phyloP scores from a whole-genome alignment of 805 yeast genomes.

The Candida qinlingensis region DNA sequence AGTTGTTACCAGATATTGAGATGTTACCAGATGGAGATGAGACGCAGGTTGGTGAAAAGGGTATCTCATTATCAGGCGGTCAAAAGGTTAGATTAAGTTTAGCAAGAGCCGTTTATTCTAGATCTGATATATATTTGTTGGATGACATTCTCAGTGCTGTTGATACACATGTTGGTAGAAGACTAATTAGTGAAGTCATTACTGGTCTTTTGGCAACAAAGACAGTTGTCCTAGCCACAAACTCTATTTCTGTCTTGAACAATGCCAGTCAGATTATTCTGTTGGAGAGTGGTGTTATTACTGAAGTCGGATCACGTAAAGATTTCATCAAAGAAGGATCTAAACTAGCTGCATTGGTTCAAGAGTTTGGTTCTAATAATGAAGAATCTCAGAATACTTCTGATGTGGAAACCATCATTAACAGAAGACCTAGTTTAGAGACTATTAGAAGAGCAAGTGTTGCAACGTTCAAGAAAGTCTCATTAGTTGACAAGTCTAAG shows the following conservation, averaged over 20 bases:
- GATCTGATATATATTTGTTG: constrained; percentile 85
- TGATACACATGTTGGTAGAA: constrained; percentile 93
- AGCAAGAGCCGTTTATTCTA: constrained; percentile 78
- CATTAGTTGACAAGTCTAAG: constrained; percentile 27
- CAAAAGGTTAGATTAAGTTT: background rate
- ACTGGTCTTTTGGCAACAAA: constrained; percentile 78
- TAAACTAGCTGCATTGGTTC: constrained; percentile 47
- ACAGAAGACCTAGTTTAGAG: constrained; percentile 10
- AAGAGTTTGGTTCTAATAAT: constrained; percentile 58
- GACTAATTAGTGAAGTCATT: constrained; percentile 73
- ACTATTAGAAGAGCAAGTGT: constrained; percentile 53
- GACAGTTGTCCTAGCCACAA: constrained; percentile 79
- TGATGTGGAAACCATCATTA: background rate
- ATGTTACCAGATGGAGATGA: constrained; percentile 84
- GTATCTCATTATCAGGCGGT: constrained; percentile 53
- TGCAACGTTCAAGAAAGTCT: constrained; percentile 48
- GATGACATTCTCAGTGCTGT: constrained; percentile 97
- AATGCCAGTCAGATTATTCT: constrained; percentile 68
- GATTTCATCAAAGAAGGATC: constrained; percentile 43
- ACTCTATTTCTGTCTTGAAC: constrained; percentile 74
- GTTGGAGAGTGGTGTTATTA: constrained; percentile 61
- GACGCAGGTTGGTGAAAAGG: constrained; percentile 73
- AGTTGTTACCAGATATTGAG: constrained; percentile 69
- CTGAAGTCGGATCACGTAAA: constrained; percentile 59
- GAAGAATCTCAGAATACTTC: constrained; percentile 11